Evolutionary conservation across 1,284 basidiomycete species (phyloP).

Genomic region (Heliocybe sulcata): DNA sequence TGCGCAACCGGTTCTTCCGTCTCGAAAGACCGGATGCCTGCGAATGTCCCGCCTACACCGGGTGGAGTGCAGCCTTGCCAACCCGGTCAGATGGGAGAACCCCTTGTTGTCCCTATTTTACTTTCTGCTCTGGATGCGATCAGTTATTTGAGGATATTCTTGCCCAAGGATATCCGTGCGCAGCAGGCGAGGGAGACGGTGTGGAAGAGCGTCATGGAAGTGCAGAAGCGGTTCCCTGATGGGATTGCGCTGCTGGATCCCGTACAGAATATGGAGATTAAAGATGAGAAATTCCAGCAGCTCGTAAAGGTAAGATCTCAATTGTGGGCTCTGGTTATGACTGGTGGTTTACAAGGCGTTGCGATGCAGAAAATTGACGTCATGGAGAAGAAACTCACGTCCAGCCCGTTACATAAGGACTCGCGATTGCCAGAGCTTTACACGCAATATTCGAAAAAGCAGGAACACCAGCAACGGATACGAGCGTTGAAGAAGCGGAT

Average conservation of each 20-base stretch:
- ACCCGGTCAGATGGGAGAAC: constrained; percentile 66
- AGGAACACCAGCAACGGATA: constrained; percentile 63
- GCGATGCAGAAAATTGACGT: constrained; percentile 74
- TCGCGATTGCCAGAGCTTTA: constrained; percentile 75
- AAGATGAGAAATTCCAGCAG: constrained; percentile 87
- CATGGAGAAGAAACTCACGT: constrained; percentile 78
- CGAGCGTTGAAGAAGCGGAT: constrained; percentile 80
- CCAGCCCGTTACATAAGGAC: constrained; percentile 71
- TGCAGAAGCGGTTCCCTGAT: constrained; percentile 84
- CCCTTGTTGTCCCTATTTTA: constrained; percentile 86
- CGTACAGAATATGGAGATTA: constrained; percentile 93
- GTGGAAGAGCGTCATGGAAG: constrained; percentile 88
- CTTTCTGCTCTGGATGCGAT: constrained; percentile 85
- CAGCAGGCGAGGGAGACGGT: constrained; percentile 74
- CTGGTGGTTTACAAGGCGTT: neutral
- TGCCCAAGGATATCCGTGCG: constrained; percentile 86
- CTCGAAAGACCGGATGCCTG: constrained; percentile 52
- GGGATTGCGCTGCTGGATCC: constrained; percentile 90
- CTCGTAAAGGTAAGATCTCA: constrained; percentile 59
- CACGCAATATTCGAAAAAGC: constrained; percentile 75
- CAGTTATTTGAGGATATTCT: constrained; percentile 80
- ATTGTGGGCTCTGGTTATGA: constrained; percentile 7
- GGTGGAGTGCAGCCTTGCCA: constrained; percentile 73
- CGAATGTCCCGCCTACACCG: constrained; percentile 42
- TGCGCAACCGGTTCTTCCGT: constrained; percentile 63